Evolutionary conservation across 1,284 basidiomycete genomes (phyloP).

Genomic region (Leccinum huronense): DNA sequence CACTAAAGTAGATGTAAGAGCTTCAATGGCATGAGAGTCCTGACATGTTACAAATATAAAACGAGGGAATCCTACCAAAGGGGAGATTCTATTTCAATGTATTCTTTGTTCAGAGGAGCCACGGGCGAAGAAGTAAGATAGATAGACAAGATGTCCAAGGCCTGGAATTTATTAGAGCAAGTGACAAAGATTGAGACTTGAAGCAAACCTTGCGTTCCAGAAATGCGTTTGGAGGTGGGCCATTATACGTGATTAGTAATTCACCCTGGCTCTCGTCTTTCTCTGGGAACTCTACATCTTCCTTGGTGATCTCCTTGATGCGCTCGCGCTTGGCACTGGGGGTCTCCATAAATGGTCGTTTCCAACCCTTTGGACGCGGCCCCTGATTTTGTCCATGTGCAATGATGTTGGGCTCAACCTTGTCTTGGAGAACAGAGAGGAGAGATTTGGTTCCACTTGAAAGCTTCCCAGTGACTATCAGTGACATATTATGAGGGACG

Average conservation of each 20-base stretch:
- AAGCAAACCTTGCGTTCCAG: slow-evolving; percentile 67
- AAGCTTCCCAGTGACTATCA: slow-evolving; percentile 81
- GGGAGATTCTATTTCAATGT: slow-evolving; percentile 89
- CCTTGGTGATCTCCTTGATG: slow-evolving; percentile 54
- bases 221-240: slow-evolving; percentile 74
- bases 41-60: slow-evolving; percentile 9
- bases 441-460: slow-evolving; percentile 67
- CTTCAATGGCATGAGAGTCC: slow-evolving; percentile 38
- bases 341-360: slow-evolving; percentile 93
- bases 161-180: slow-evolving; percentile 43
- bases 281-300: slow-evolving; percentile 93
- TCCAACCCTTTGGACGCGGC: slow-evolving; percentile 77
- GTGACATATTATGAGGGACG: slow-evolving; percentile 89
- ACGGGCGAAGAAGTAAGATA: slow-evolving; percentile 91
- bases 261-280: slow-evolving; percentile 96
- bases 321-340: slow-evolving; percentile 63
- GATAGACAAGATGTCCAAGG: slow-evolving; percentile 80
- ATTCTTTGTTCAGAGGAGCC: slow-evolving; percentile 91
- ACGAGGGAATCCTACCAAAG: slow-evolving; percentile 55
- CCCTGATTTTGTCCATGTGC: slow-evolving; percentile 70
- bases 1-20: slow-evolving; percentile 84
- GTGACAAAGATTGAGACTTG: slow-evolving; percentile 7
- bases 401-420: slow-evolving; percentile 82
- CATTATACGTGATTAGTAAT: slow-evolving; percentile 77
- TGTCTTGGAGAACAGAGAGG: slow-evolving; percentile 73